phyloP scores from a whole-genome alignment of 345 rosid species.

The Syzygium oleosum region DNA sequence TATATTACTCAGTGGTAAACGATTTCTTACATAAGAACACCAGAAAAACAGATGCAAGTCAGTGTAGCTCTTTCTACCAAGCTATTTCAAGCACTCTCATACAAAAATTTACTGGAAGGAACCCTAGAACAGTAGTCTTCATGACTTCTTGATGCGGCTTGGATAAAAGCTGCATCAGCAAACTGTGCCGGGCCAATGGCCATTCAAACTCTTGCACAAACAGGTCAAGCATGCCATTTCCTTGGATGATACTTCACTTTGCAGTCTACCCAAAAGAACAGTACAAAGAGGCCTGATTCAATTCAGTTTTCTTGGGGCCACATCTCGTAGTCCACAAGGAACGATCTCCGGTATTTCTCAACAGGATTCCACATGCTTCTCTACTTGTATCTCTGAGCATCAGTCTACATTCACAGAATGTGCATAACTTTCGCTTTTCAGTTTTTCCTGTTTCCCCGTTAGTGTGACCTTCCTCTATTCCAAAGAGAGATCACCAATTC shows the following conservation, averaged over 20 bases:
- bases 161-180: not conserved
- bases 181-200: not conserved
- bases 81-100: not conserved
- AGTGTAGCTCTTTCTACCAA: not conserved
- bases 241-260: not conserved
- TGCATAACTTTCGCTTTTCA: not conserved
- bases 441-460: not conserved
- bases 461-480: slow-evolving; percentile 17
- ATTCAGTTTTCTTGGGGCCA: not conserved
- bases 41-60: not conserved
- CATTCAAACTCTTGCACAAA: not conserved
- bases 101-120: not conserved
- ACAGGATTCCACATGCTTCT: not conserved
- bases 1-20: not conserved
- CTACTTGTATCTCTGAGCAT: not conserved
- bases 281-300: not conserved
- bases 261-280: not conserved
- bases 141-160: not conserved
- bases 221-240: not conserved
- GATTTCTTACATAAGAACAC: not conserved
- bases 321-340: not conserved
- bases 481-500: slow-evolving; percentile 55
- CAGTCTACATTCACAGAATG: not conserved
- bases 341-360: not conserved
- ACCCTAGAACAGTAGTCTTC: not conserved